Evolutionary conservation across 352 stramenopile species (phyloP), one percentile per base, ranked within the genome.

Genomic region (Globisporangium splendens): DNA sequence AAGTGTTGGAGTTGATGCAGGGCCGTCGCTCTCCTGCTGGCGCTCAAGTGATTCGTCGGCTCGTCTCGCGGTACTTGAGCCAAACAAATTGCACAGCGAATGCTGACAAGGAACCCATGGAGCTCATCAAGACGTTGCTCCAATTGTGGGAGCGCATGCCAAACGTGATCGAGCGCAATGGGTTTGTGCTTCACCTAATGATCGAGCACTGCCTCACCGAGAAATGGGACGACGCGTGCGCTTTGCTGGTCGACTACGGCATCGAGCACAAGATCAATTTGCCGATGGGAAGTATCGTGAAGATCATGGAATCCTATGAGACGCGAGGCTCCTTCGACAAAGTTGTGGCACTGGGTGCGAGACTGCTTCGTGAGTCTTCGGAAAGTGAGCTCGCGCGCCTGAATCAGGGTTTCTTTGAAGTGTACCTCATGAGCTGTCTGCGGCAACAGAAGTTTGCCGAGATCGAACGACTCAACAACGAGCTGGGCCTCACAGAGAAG

Each of bases 111-210:
- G 28, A 39, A 8, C 63, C 68, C 56, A 59, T 31, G 1, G 48
- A 59, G 48, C 57, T 69, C 1, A 35, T 82, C 18, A 51, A 70
- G 50, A 65, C 56, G 51, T 70, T 72, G 18, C 52, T 84, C 10
- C 50, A 59, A 7, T 72, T 82, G 22, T 84, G 72, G 75, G 52
- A 60, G 46, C 47, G 64, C 8, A 65, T 60, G 24, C 54, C 70
- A 31, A 65, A 58, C 21, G 72, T 85, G 21, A 56, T 85, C 17
- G 56, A 42, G 44, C 68, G 59, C 18, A 71, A 76, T 28, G 70
- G 61, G 2, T 85, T 85, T 59, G 56, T 85, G n/a, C 56, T 82
- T 35, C 68, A 78, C 24, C 39, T 85, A 54, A 43, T 85, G 10
- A 50, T 85, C 8, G 70, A 74, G 20, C 49, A 78, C 24, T 80